These are phyloP conservation scores for Byssochlamys sp. DNA, from an alignment of 2,329 filamentous ascomycete species.

Conservation along the genomic window DNA sequence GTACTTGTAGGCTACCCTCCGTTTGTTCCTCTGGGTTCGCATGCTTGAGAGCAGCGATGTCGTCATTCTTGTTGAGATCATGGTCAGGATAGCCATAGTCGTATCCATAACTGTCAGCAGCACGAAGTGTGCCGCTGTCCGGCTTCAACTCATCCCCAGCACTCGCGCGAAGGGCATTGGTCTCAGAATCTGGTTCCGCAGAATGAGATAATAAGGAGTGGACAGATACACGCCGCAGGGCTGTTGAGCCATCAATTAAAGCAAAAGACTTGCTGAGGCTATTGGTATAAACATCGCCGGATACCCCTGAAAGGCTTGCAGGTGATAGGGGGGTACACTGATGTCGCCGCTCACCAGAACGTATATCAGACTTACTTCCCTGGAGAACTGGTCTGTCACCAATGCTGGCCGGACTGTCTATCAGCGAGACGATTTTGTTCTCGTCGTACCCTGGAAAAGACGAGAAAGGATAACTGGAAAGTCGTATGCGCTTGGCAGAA, in stretches of 20 bases:
- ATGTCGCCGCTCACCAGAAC: not conserved
- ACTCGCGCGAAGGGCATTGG: conserved; percentile 5
- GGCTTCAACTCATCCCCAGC: conserved; percentile 19
- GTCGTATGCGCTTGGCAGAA: not conserved
- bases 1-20: conserved; percentile 1
- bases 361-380: not conserved
- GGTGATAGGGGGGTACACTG: not conserved
- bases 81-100: conserved; percentile 61
- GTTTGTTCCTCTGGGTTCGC: conserved; percentile 12
- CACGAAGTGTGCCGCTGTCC: conserved; percentile 22
- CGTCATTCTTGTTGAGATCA: conserved; percentile 63
- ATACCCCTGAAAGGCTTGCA: not conserved
- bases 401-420: not conserved
- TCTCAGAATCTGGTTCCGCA: conserved; percentile 21
- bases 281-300: not conserved
- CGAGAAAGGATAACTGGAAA: not conserved
- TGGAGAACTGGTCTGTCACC: not conserved
- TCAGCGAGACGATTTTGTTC: not conserved
- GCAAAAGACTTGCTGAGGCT: not conserved
- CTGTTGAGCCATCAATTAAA: conserved; percentile 19
- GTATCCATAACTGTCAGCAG: conserved; percentile 52
- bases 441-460: not conserved
- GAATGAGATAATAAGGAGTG: conserved; percentile 53
- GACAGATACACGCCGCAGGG: conserved; percentile 52
- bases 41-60: conserved; percentile 37